Conservation (phyloP, 257 asterid species). For the Nemophila menziesii region DNA sequence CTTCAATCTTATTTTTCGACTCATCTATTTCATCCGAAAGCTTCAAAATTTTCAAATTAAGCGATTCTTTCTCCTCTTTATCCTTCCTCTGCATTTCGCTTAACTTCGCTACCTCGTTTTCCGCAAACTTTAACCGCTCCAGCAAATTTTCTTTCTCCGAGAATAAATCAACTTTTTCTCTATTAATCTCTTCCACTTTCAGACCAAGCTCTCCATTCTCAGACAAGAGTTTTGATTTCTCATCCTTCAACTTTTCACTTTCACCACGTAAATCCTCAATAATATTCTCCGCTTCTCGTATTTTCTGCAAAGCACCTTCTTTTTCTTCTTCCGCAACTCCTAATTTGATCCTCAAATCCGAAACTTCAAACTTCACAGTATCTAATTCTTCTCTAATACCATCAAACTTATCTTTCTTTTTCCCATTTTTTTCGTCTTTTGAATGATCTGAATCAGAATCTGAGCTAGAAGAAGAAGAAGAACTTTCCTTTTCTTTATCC, state of each 20-base stretch:
- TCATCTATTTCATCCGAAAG: slow-evolving; percentile 28
- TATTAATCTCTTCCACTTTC: slow-evolving; percentile 26
- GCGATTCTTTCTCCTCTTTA: slow-evolving; percentile 27
- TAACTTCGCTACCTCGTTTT: slow-evolving; percentile 34
- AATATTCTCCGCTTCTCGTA: slow-evolving; percentile 34
- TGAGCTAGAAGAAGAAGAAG: slow-evolving; percentile 66
- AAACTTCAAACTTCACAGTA: slow-evolving; percentile 46
- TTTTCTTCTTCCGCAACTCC: slow-evolving; percentile 37
- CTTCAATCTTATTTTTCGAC: slow-evolving; percentile 33
- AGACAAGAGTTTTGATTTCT: slow-evolving; percentile 30
- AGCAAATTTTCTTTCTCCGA: slow-evolving; percentile 24
- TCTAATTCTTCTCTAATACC: slow-evolving; percentile 41
- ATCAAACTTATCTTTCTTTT: slow-evolving; percentile 15
- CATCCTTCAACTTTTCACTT: slow-evolving; percentile 30
- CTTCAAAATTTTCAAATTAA: slow-evolving; percentile 23
- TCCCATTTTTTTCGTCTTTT: slow-evolving; percentile 44
- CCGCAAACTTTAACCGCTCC: slow-evolving; percentile 32
- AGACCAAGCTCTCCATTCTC: slow-evolving; percentile 23
- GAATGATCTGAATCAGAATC: slow-evolving; percentile 61
- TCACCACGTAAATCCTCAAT: slow-evolving; percentile 32
- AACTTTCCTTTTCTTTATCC: slow-evolving; percentile 31
- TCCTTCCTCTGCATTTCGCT: slow-evolving; percentile 20
- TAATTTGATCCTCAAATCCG: slow-evolving; percentile 42
- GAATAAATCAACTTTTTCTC: slow-evolving; percentile 19
- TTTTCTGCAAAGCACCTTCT: slow-evolving; percentile 36